These are phyloP conservation scores for Trematosphaeria pertusa DNA, from an alignment of 2,329 filamentous ascomycete species.

Conservation along the genomic window DNA sequence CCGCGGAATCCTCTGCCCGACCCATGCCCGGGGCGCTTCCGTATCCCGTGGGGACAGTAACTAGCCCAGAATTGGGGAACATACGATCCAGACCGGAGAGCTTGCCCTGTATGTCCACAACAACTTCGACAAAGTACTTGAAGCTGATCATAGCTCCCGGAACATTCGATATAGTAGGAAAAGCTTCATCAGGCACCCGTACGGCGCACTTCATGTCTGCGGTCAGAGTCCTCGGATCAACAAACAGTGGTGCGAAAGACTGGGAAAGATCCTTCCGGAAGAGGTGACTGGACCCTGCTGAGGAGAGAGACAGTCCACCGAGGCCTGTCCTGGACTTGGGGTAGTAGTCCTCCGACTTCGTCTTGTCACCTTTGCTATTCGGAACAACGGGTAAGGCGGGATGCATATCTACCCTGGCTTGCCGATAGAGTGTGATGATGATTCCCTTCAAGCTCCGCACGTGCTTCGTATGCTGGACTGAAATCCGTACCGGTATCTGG, in stretches of 20 bases:
- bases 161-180: slow-evolving; percentile 88
- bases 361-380: slow-evolving; percentile 69
- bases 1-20: slow-evolving; percentile 45
- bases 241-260: slow-evolving; percentile 84
- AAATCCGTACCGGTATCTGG: slow-evolving; percentile 77
- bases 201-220: slow-evolving; percentile 83
- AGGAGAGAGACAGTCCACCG: slow-evolving; percentile 84
- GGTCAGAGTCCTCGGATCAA: slow-evolving; percentile 80
- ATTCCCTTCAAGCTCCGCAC: slow-evolving; percentile 92
- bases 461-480: slow-evolving; percentile 84
- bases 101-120: slow-evolving; percentile 90
- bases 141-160: slow-evolving; percentile 96
- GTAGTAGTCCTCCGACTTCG: slow-evolving; percentile 83
- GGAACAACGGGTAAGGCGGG: slow-evolving; percentile 67
- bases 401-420: slow-evolving; percentile 86
- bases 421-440: slow-evolving; percentile 89
- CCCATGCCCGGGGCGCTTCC: slow-evolving; percentile 47
- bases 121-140: slow-evolving; percentile 90
- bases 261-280: slow-evolving; percentile 96
- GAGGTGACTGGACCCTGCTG: slow-evolving; percentile 85
- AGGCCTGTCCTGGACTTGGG: slow-evolving; percentile 87
- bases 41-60: slow-evolving; percentile 51
- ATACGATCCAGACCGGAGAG: slow-evolving; percentile 76
- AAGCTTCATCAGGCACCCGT: slow-evolving; percentile 85
- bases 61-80: slow-evolving; percentile 63